Percentiles rank a stretch among this genome's conserved stretches.
Evolutionary conservation across 2,329 filamentous ascomycete genomes (phyloP).

Genomic region (Monilinia aucupariae): DNA sequence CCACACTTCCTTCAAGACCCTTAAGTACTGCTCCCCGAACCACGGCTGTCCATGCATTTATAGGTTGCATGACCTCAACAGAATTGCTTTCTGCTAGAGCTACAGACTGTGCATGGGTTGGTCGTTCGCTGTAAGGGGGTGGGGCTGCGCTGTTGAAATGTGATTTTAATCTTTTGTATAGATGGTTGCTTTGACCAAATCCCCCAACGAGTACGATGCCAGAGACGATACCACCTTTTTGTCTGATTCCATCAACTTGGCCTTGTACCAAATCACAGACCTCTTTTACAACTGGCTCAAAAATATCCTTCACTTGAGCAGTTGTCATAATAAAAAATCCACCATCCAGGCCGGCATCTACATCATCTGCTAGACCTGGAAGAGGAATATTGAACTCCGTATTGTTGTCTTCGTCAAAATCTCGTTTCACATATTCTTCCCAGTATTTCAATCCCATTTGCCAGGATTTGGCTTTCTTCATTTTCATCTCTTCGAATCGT

Average conservation of each 20-base stretch:
- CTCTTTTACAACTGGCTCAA: constrained; percentile 68
- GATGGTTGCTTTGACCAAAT: constrained; percentile 73
- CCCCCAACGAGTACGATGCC: constrained; percentile 79
- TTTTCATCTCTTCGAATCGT: constrained; percentile 68
- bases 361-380: constrained; percentile 69
- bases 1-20: constrained; percentile 73
- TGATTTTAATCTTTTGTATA: constrained; percentile 64
- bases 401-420: constrained; percentile 74
- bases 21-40: constrained; percentile 71
- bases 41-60: constrained; percentile 78
- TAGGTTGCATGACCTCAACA: constrained; percentile 75
- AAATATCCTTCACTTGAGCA: constrained; percentile 65
- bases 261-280: constrained; percentile 63
- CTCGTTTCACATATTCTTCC: constrained; percentile 79
- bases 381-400: constrained; percentile 75
- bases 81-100: constrained; percentile 47
- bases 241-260: constrained; percentile 58
- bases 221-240: constrained; percentile 56
- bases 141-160: constrained; percentile 54
- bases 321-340: constrained; percentile 70
- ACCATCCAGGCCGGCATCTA: constrained; percentile 67
- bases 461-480: constrained; percentile 74
- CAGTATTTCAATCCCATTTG: constrained; percentile 74
- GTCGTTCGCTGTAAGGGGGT: constrained; percentile 59
- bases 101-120: constrained; percentile 55